Percentiles rank a stretch among this genome's conserved stretches.
These are phyloP conservation scores for Pseudozyma tsukubaensis DNA, from an alignment of 1,284 basidiomycete genomes.

Conservation along the genomic window DNA sequence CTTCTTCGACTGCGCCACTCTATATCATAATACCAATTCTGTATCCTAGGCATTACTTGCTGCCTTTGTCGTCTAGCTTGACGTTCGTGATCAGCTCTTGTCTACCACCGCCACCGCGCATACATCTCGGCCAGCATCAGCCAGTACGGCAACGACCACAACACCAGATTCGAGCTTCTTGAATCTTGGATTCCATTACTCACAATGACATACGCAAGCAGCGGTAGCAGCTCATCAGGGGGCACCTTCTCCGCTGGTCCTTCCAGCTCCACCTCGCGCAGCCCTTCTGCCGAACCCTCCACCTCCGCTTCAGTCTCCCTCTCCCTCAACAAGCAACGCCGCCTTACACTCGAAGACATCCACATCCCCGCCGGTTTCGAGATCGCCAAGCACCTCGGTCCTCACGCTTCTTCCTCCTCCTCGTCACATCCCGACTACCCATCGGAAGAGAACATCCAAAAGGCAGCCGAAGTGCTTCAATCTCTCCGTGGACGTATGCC, in stretches of 20 bases:
- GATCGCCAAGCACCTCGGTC: slow-evolving; percentile 36
- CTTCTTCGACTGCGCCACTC: too few relatives aligned
- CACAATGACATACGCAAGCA: slow-evolving; percentile 34
- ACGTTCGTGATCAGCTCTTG: not conserved
- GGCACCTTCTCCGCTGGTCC: slow-evolving; percentile 18
- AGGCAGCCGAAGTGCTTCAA: slow-evolving; percentile 38
- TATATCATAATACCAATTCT: too few relatives aligned
- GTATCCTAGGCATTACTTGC: not conserved
- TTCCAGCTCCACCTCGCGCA: slow-evolving; percentile 35
- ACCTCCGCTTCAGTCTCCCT: slow-evolving; percentile 27
- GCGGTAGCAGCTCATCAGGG: slow-evolving; percentile 32
- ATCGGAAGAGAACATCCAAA: slow-evolving; percentile 48
- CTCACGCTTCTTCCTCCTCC: slow-evolving; percentile 21
- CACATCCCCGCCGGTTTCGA: slow-evolving; percentile 52
- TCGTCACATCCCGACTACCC: slow-evolving; percentile 24
- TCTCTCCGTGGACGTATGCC: slow-evolving; percentile 49
- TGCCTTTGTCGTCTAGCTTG: not conserved
- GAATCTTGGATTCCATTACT: not conserved
- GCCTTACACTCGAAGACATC: slow-evolving; percentile 43
- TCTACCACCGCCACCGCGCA: not conserved
- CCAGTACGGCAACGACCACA: not conserved
- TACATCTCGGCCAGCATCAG: not conserved
- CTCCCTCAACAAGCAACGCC: slow-evolving; percentile 21
- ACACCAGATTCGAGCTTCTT: not conserved
- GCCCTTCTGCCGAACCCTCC: slow-evolving; percentile 24